These are phyloP conservation scores for Schoenoplectus tabernaemontani DNA, from an alignment of 202 grass and related monocot species.

Conservation along the genomic window DNA sequence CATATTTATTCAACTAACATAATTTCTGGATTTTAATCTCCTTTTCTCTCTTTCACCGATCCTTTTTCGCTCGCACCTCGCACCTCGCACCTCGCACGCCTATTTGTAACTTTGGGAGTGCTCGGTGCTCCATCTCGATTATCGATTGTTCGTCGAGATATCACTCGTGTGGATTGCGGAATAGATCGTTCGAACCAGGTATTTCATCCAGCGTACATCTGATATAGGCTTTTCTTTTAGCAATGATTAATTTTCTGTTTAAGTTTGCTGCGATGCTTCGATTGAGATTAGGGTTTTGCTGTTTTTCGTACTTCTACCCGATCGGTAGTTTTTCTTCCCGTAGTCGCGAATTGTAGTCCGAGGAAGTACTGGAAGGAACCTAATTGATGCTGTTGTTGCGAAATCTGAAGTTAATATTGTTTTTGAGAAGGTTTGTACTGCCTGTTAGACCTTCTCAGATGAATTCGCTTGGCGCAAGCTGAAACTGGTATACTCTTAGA, in stretches of 20 bases:
- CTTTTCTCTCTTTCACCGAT: neutral
- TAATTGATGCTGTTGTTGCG: neutral
- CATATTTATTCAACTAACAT: neutral
- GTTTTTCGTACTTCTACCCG: neutral
- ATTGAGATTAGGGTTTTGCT: neutral
- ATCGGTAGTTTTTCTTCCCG: neutral
- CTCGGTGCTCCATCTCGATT: neutral
- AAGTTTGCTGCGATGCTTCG: neutral
- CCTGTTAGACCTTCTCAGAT: no score
- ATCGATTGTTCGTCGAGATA: neutral
- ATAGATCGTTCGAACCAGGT: neutral
- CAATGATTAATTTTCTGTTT: neutral
- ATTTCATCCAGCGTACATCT: neutral
- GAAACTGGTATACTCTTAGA: neutral
- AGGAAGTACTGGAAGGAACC: neutral
- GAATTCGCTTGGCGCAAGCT: neutral
- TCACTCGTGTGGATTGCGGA: neutral
- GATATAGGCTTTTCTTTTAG: neutral
- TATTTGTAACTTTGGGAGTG: neutral
- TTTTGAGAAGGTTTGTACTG: no score
- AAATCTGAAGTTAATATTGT: neutral
- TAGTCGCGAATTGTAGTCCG: neutral
- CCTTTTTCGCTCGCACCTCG: no score
- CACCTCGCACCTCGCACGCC: neutral
- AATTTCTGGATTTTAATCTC: neutral